phyloP scores from a whole-genome alignment of 768 basidiomycete species.

The Xerocomellus amylosporus region DNA sequence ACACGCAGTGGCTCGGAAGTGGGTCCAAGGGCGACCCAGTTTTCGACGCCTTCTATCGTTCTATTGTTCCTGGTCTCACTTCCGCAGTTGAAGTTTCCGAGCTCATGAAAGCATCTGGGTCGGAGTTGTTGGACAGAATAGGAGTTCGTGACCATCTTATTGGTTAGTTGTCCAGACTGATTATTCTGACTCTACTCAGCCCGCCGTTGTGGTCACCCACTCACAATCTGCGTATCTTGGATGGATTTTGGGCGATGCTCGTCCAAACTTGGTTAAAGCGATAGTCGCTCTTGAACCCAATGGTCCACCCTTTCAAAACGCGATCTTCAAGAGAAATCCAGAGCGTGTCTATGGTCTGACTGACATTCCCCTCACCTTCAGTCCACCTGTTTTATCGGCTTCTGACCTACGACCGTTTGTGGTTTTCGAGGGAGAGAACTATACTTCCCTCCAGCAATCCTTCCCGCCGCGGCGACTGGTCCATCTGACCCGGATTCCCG shows the following conservation, averaged over 20 bases:
- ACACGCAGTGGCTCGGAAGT: conserved; percentile 54
- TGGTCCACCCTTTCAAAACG: conserved; percentile 47
- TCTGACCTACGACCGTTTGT: conserved; percentile 34
- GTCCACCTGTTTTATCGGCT: conserved; percentile 41
- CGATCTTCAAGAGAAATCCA: conserved; percentile 35
- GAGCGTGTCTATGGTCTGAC: conserved; percentile 49
- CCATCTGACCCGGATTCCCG: conserved; percentile 44
- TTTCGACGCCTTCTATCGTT: conserved; percentile 47
- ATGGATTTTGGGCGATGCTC: conserved; percentile 48
- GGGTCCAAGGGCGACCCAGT: conserved; percentile 44
- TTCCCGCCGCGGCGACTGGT: conserved; percentile 40
- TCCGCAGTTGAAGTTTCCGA: conserved; percentile 36
- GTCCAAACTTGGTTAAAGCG: conserved; percentile 43
- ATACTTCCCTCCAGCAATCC: conserved; percentile 43
- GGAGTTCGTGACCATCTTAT: conserved; percentile 37
- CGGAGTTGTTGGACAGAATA: conserved; percentile 44
- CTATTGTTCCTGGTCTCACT: conserved; percentile 39
- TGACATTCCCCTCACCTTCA: conserved; percentile 44
- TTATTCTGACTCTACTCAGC: conserved; percentile 27
- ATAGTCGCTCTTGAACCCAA: conserved; percentile 50
- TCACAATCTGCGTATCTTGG: conserved; percentile 50
- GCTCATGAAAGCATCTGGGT: conserved; percentile 42
- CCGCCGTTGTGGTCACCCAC: conserved; percentile 47
- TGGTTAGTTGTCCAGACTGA: neutral
- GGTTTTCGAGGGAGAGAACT: conserved; percentile 29